Evolutionary conservation across 768 basidiomycete genomes (phyloP).

Genomic region (Tephrocybe sp.): DNA sequence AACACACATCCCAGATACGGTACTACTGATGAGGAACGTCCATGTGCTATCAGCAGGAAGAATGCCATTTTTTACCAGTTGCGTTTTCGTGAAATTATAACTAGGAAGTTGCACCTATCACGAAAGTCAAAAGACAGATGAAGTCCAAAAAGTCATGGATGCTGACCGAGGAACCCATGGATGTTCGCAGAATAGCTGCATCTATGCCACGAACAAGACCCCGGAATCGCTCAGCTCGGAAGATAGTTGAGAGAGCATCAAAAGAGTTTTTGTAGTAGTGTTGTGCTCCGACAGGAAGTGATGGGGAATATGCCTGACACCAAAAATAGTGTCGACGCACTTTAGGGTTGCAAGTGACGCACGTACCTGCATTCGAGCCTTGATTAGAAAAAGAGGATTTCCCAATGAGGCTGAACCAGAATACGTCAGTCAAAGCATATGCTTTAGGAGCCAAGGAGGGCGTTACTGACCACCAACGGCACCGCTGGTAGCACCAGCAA

Average conservation of each 20-base stretch:
- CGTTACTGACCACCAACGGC: constrained; percentile 74
- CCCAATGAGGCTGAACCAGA: constrained; percentile 61
- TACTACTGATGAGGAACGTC: constrained; percentile 87
- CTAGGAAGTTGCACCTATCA: constrained; percentile 88
- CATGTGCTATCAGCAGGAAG: constrained; percentile 75
- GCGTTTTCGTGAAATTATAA: constrained; percentile 91
- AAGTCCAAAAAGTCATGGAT: constrained; percentile 14
- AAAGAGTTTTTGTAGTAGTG: constrained; percentile 87
- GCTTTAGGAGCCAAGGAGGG: not conserved
- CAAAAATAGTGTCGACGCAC: not conserved
- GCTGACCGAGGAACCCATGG: constrained; percentile 85
- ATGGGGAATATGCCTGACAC: constrained; percentile 86
- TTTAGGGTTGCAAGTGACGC: not conserved
- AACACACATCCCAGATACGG: constrained; percentile 89
- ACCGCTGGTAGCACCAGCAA: constrained; percentile 89
- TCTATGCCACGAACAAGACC: constrained; percentile 92
- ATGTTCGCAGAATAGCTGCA: constrained; percentile 89
- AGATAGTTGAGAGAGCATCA: constrained; percentile 80
- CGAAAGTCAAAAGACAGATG: constrained; percentile 3
- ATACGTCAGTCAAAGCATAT: too few species aligned
- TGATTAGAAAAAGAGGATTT: constrained; percentile 92
- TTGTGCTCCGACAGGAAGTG: constrained; percentile 92
- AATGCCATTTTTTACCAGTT: constrained; percentile 67
- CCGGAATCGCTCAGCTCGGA: constrained; percentile 69
- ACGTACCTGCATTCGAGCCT: constrained; percentile 93